These are phyloP conservation scores for Eugenia klotzschiana DNA, from an alignment of 441 rosid genomes.

Conservation along the genomic window DNA sequence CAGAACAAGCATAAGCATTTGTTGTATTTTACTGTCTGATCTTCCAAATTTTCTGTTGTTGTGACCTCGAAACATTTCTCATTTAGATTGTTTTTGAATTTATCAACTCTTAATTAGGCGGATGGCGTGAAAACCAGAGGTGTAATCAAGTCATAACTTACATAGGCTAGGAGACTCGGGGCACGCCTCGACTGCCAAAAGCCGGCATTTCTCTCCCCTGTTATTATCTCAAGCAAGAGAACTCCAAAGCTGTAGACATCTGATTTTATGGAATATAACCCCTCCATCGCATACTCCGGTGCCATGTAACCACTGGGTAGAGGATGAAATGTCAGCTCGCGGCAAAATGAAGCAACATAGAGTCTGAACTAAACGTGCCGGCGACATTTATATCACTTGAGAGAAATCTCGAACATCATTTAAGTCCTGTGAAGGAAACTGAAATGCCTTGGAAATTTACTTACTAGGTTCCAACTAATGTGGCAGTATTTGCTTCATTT, in stretches of 20 bases:
- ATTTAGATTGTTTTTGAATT: neutral
- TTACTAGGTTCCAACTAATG: constrained; percentile 6
- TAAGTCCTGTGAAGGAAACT: neutral
- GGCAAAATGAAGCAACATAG: neutral
- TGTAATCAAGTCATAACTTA: neutral
- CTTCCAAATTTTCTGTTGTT: neutral
- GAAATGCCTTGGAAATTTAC: neutral
- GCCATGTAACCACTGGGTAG: neutral
- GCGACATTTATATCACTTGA: neutral
- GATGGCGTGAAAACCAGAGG: neutral
- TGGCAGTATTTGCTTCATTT: neutral
- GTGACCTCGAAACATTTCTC: neutral
- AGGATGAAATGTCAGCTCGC: neutral
- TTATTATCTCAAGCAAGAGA: neutral
- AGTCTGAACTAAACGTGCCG: neutral
- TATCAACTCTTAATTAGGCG: neutral
- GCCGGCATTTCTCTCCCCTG: neutral
- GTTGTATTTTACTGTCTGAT: neutral
- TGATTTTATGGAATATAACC: neutral
- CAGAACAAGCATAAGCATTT: neutral
- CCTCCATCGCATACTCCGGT: neutral
- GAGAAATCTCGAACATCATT: neutral
- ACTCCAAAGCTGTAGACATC: neutral
- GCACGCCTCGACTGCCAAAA: neutral
- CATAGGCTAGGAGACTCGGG: neutral